A percentile compares a stretch with the other conserved stretches of the same genome.
These are phyloP conservation scores for Sophora flavescens DNA, from an alignment of 306 rosid species.

Conservation along the genomic window DNA sequence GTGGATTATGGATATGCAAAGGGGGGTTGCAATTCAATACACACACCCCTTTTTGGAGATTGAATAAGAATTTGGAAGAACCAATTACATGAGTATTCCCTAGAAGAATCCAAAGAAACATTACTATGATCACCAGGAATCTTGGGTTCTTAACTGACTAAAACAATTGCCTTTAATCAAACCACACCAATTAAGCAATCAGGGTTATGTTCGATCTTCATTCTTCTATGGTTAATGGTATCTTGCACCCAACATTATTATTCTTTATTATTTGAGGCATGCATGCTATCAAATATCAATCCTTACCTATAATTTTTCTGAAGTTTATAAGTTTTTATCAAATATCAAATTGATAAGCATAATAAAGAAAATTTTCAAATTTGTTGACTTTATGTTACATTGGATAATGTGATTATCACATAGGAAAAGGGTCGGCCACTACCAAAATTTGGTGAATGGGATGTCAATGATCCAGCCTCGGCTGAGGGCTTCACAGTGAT, in stretches of 20 bases:
- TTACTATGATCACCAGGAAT: not conserved
- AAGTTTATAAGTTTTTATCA: constrained; percentile 15
- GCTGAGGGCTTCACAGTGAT: constrained; percentile 99
- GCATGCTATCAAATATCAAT: constrained; percentile 10
- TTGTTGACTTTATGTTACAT: constrained; percentile 18
- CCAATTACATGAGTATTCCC: not conserved
- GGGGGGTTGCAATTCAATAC: constrained; percentile 5
- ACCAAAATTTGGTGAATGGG: constrained; percentile 99
- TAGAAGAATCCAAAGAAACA: constrained; percentile 20
- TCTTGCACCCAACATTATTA: not conserved
- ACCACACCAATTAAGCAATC: not conserved
- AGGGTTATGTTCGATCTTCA: constrained; percentile 26
- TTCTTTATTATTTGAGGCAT: constrained; percentile 11
- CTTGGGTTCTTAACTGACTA: constrained; percentile 22
- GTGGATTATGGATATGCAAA: constrained; percentile 29
- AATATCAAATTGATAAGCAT: constrained; percentile 17
- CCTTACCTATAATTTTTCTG: constrained; percentile 27
- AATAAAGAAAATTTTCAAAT: not conserved
- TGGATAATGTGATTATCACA: constrained; percentile 39
- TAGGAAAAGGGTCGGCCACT: constrained; percentile 97
- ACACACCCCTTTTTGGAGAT: constrained; percentile 18
- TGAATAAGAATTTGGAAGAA: constrained; percentile 26
- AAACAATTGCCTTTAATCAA: constrained; percentile 11
- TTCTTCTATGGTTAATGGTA: constrained; percentile 32
- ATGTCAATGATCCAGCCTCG: constrained; percentile 98